phyloP scores from a whole-genome alignment of 805 yeast genomes.

The Cyberlindnera amylophila region DNA sequence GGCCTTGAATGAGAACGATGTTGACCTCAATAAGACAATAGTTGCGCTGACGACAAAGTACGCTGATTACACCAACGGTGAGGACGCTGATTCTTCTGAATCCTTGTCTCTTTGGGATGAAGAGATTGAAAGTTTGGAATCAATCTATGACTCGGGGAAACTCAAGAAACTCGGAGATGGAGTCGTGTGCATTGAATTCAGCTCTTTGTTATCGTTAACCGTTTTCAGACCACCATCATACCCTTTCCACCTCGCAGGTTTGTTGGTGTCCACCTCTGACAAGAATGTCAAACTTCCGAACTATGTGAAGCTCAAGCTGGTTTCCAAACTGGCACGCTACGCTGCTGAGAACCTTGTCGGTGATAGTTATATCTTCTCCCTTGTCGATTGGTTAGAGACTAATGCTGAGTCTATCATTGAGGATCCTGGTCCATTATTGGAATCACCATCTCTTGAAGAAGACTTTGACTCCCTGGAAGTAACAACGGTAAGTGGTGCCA shows the following conservation, averaged over 20 bases:
- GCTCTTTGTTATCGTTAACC: constrained; percentile 29
- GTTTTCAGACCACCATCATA: constrained; percentile 50
- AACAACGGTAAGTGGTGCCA: constrained; percentile 1
- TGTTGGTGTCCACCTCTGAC: constrained; percentile 45
- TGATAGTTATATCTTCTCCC: constrained; percentile 60
- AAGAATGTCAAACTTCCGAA: constrained; percentile 52
- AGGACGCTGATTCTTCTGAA: constrained; percentile 7
- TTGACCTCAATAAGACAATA: constrained; percentile 49
- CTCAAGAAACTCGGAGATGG: constrained; percentile 28
- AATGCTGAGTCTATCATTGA: constrained; percentile 54
- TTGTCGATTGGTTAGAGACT: constrained; percentile 77
- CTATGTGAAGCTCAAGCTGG: constrained; percentile 60
- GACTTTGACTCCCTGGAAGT: constrained; percentile 5
- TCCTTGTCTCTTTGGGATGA: constrained; percentile 58
- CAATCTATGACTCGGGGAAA: constrained; percentile 45
- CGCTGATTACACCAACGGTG: constrained; percentile 20
- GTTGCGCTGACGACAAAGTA: constrained; percentile 43
- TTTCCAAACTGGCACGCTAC: constrained; percentile 43
- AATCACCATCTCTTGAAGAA: constrained; percentile 16
- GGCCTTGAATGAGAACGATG: constrained; percentile 38
- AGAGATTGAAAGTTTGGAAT: constrained; percentile 64
- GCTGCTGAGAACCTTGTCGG: constrained; percentile 52
- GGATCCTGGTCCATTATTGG: constrained; percentile 70
- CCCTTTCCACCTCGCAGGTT: constrained; percentile 69
- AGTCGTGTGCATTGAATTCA: constrained; percentile 16